Evolutionary conservation across 2,329 filamentous ascomycete genomes (phyloP), one percentile per base, ranked within the genome.

Genomic region (Sarocladium kiliense): DNA sequence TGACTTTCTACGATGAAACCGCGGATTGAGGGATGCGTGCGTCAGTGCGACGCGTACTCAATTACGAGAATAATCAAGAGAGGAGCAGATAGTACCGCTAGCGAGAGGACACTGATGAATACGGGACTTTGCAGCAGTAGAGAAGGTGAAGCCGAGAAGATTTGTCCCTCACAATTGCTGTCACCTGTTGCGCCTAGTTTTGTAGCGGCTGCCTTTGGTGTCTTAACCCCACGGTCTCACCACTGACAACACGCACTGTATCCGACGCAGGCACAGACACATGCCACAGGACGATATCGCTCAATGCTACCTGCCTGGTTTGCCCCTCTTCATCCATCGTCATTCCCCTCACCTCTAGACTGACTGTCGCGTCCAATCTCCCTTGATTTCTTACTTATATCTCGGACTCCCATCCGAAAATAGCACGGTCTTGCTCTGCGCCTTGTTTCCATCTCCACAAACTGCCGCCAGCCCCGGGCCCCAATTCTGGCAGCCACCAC

Each of bases 381-480:
- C n/a, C 30, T 12, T 32, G 30, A 32, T 32, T 32, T 12, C 30
- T 32, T 27, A 27, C 12, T 27, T 27, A 3, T 47, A n/a, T 16
- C 36, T n/a, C 36, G 30, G 30, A n/a, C 16, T 39, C 7, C 18
- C 36, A 10, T 27, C 23, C 44, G 44, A 47, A 47, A 47, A 27
- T 47, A 47, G 44, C 44, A 47, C 7, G 16, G 44, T n/a, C 25
- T 10, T 21, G 18, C 10, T 47, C 25, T 47, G 19, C 44, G 44
- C 44, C 44, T 30, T 47, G 44, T 23, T 47, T 47, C 41, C 21
- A 27, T 47, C 44, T 47, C 44, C 44, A 30, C 44, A 30, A 3
- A 12, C 44, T 27, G 23, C 44, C 44, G 44, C 25, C 9, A 47
- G 9, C 23, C 11, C 44, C 44, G 44, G 44, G 23, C 12, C 44